Percentiles rank a stretch among this genome's conserved stretches.
Evolutionary conservation across 306 rosid species (phyloP).

Genomic region (Cucurbita argyrosperma): DNA sequence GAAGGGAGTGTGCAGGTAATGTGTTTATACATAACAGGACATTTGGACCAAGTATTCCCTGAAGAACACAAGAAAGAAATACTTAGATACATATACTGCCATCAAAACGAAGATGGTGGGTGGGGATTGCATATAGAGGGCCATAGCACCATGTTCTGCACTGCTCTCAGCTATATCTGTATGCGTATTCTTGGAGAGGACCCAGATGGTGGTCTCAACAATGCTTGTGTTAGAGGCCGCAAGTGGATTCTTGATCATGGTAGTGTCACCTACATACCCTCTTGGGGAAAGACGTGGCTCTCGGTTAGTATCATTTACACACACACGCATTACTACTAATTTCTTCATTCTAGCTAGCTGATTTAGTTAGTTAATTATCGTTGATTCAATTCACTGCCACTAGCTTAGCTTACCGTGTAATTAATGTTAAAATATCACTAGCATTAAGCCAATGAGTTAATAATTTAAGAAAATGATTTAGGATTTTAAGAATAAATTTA

Average conservation of each 20-base stretch:
- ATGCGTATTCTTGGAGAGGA: conserved; percentile 69
- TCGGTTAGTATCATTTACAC: conserved; percentile 19
- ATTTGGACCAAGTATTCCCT: conserved; percentile 33
- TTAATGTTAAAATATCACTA: too few relatives aligned
- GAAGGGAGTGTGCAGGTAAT: conserved; percentile 26
- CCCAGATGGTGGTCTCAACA: conserved; percentile 36
- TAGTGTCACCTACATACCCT: conserved; percentile 41
- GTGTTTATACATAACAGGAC: conserved; percentile 41
- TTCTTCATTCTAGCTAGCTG: not conserved
- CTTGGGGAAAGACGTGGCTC: conserved; percentile 89
- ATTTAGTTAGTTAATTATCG: not conserved
- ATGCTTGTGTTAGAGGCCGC: conserved; percentile 53
- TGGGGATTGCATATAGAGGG: conserved; percentile 78
- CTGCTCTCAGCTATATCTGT: conserved; percentile 38
- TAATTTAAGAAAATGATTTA: too few relatives aligned
- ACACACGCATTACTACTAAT: too few relatives aligned
- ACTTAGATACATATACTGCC: conserved; percentile 52
- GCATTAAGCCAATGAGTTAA: too few relatives aligned
- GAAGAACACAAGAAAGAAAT: conserved; percentile 40
- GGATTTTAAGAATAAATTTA: too few relatives aligned
- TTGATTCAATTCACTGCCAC: not conserved
- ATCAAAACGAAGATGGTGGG: conserved; percentile 85
- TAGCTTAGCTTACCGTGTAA: too few relatives aligned
- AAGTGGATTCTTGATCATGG: conserved; percentile 69
- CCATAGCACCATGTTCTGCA: conserved; percentile 64